These are phyloP conservation scores for Apiotrichum sp. DNA, from an alignment of 1,284 basidiomycete species.

Conservation along the genomic window DNA sequence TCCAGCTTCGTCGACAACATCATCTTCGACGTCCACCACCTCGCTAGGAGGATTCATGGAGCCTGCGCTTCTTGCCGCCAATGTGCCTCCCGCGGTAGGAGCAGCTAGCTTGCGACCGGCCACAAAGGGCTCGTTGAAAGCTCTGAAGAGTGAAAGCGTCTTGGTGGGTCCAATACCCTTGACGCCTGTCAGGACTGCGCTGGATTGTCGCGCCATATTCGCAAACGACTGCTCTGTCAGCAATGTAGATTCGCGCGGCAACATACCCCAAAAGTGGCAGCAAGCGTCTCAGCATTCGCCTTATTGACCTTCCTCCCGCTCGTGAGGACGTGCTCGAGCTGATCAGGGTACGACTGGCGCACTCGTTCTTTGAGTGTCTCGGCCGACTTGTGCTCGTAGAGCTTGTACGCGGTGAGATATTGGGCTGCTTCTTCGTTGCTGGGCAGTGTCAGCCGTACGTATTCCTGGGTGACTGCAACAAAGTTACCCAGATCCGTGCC, in stretches of 20 bases:
- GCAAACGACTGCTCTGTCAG: conserved; percentile 60
- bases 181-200: conserved; percentile 70
- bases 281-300: conserved; percentile 89
- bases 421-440: conserved; percentile 86
- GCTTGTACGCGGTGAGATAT: conserved; percentile 86
- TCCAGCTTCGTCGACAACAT: too few species aligned
- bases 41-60: too few species aligned
- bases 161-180: conserved; percentile 95
- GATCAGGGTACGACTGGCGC: conserved; percentile 77
- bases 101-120: conserved; percentile 17
- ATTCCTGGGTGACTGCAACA: too few species aligned
- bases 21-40: too few species aligned
- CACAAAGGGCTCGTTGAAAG: conserved; percentile 51
- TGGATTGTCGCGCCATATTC: conserved; percentile 64
- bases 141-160: conserved; percentile 59
- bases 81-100: too few species aligned
- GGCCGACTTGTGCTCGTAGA: conserved; percentile 88
- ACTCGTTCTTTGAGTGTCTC: conserved; percentile 89
- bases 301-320: conserved; percentile 92
- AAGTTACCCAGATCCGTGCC: too few species aligned
- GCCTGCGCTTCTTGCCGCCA: too few species aligned
- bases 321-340: conserved; percentile 79
- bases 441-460: background rate
- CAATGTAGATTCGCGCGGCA: too few species aligned
- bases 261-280: conserved; percentile 85